Base-by-base conservation (phyloP, 768 basidiomycete genomes). In the Leccinellum luteum region DNA sequence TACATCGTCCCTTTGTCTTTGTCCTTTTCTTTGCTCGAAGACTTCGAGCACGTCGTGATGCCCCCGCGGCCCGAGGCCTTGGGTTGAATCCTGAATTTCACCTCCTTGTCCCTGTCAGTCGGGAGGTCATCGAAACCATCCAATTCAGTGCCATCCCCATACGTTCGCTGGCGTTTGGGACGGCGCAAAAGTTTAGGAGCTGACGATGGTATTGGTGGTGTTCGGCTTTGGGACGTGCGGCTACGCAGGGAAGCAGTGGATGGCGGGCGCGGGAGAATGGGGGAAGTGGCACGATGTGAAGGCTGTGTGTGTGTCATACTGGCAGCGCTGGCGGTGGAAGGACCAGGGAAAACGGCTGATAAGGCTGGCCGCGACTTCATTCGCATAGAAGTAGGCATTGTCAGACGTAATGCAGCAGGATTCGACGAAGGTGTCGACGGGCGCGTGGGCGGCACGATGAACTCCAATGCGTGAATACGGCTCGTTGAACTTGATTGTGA, bases 71-170 rank as follows among this genome's bases (percentile, higher is more conserved):
- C 85, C 82, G 34, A 82, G 78, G 68, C 81, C 70, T 86, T 91
- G 25, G 91, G 88, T 60, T 88, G 85, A 10, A 93, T 85, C 55
- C 84, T 85, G 69, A 80, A 94, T 43, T 77, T 82, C 52, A 82
- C 80, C 72, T 92, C 90, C 65, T 89, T 87, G 51, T 94, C 92
- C 48, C 90, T 80, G 66, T 94, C 89, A 10, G 92, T 90, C 7
- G 86, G 86, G 43, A 96, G 80, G 70, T 97, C 94, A 27, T 95
- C 94, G 57, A 97, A 81, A 3, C 73, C 85, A 65, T 97, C 94
- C 52, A 97, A 76, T 70, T 96, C 94, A 10, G 92, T 94, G 14
- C 94, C 94, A 66, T 93, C 90, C 6, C 91, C 91, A 65, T 87
- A 94, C 14, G 83, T 83, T 52, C 84, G 79, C 60, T 80, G 81